These are phyloP conservation scores for Lachancea mirantina DNA, from an alignment of 805 yeast species.

Conservation along the genomic window DNA sequence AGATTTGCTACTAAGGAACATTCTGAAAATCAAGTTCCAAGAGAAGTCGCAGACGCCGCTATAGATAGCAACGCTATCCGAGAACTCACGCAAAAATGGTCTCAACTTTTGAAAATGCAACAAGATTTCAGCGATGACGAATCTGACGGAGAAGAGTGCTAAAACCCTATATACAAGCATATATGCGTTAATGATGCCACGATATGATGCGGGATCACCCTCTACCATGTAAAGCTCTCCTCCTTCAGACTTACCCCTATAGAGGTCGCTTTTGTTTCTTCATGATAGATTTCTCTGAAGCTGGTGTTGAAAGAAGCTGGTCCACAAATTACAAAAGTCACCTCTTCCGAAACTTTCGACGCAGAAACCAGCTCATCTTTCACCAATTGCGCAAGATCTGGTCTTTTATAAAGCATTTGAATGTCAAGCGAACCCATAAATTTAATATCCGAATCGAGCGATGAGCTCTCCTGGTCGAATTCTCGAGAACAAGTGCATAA, in stretches of 20 bases:
- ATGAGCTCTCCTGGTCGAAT: constrained; percentile 6
- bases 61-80: constrained; percentile 61
- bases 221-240: constrained; percentile 31
- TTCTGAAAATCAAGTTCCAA: constrained; percentile 86
- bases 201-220: no score
- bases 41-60: constrained; percentile 82
- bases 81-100: constrained; percentile 60
- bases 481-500: constrained; percentile 9
- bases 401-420: constrained; percentile 36
- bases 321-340: constrained; percentile 58
- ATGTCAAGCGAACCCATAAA: constrained; percentile 1
- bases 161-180: background rate
- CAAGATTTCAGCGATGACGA: constrained; percentile 15
- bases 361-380: constrained; percentile 27
- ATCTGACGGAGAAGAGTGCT: background rate
- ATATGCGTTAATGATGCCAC: no score
- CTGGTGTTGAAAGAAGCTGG: constrained; percentile 53
- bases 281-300: no score
- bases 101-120: constrained; percentile 31
- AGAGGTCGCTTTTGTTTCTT: constrained; percentile 35
- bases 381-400: constrained; percentile 38
- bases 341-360: constrained; percentile 35
- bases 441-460: constrained; percentile 4
- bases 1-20: constrained; percentile 76
- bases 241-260: constrained; percentile 29